Evolutionary conservation across 2,329 filamentous ascomycete species (phyloP), one percentile per base, ranked within the genome.

Genomic region (Trichophyton mentagrophytes): DNA sequence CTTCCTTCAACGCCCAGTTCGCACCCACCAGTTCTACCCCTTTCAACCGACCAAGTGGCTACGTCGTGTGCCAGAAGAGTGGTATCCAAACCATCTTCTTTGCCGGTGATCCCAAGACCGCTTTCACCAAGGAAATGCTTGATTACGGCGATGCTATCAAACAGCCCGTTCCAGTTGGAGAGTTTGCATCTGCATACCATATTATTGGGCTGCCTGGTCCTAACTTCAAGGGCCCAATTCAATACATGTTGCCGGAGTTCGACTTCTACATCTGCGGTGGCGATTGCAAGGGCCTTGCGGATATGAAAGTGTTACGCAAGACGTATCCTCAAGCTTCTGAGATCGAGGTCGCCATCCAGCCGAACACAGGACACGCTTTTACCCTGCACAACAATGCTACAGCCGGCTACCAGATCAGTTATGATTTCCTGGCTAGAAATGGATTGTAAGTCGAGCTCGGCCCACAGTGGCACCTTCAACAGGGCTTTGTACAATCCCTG

Each of bases 321-420:
- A 63, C 63, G 4, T 74, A 69, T 60, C 69, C 71, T 20, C 66
- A 66, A 15, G 70, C 69, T 2, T 64, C 63, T 44, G 36, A 33
- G 25, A 66, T 64, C 13, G 65, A 73, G 30, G 63, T 67, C 11
- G 63, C 66, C 13, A 63, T 74, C 1, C 72, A 74, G 63, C 73
- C 73, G 4, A 68, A 71, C 58, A 72, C 71, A 3, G 72, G 73
- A 1, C 72, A 75, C 64, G 71, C 66, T 5, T 64, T 74, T 27
- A 67, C 70, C 3, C 63, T 74, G 27, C 68, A 72, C 55, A 68
- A 68, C n/a, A 75, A 74, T 64, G 71, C 71, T n/a, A 69, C 68
- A 3, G 68, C 67, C 13, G 71, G 69, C 3, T 69, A 65, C 60
- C 53, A 69, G 53, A 62, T 67, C 44, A 67, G 64, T 13, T 69